phyloP scores from a whole-genome alignment of 2,329 filamentous ascomycete genomes.

The Colletotrichum cordylinicola region DNA sequence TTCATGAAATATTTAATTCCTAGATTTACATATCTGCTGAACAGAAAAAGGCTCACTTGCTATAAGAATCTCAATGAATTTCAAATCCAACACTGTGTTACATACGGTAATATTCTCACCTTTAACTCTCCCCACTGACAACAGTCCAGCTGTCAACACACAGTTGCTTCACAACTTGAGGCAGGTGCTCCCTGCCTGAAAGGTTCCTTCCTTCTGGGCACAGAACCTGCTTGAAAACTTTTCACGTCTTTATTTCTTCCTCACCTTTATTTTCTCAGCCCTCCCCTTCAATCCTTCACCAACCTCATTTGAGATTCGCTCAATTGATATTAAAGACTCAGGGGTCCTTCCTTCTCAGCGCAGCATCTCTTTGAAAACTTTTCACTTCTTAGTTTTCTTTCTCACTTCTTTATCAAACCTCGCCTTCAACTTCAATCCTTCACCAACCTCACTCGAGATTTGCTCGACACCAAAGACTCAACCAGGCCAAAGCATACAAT shows the following conservation, averaged over 20 bases:
- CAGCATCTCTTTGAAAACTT: background rate
- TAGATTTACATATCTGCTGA: background rate
- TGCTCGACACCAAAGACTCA: background rate
- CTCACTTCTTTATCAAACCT: background rate
- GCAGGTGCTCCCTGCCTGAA: background rate
- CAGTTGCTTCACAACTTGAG: background rate
- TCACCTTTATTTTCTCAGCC: background rate
- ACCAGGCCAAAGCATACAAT: background rate
- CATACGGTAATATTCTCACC: fast-evolving
- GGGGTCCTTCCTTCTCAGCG: background rate
- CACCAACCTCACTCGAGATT: background rate
- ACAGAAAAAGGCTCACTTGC: background rate
- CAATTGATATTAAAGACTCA: too few species aligned
- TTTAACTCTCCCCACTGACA: background rate
- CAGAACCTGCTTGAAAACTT: background rate
- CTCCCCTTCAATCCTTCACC: too few species aligned
- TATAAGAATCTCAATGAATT: background rate
- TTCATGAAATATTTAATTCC: background rate
- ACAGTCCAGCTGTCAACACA: background rate
- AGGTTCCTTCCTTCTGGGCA: background rate
- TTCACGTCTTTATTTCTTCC: background rate
- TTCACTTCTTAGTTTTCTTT: background rate
- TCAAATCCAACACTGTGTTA: background rate
- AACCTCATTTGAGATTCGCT: too few species aligned
- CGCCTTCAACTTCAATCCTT: background rate